Percentiles rank a stretch among this genome's conserved stretches.
phyloP scores from a whole-genome alignment of 768 basidiomycete genomes.

The Mycena rosella region DNA sequence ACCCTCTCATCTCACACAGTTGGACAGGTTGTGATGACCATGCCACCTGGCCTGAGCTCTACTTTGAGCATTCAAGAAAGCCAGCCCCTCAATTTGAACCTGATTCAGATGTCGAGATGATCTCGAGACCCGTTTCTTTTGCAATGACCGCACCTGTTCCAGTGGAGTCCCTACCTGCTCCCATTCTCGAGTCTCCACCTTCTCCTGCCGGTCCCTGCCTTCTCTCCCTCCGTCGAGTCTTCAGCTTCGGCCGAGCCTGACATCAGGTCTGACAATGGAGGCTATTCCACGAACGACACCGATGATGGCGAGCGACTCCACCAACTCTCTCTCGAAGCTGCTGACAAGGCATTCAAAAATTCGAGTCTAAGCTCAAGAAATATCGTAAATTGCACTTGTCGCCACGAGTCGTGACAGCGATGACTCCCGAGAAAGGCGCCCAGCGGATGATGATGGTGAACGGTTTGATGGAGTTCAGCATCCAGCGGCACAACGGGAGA shows the following conservation, averaged over 20 bases:
- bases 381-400: slow-evolving; percentile 20
- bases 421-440: slow-evolving; percentile 20
- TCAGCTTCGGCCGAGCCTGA: neutral
- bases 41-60: too few relatives aligned
- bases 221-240: too few relatives aligned
- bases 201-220: too few relatives aligned
- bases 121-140: slow-evolving; percentile 1
- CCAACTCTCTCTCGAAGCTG: slow-evolving; percentile 16
- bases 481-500: slow-evolving; percentile 8
- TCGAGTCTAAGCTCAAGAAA: slow-evolving; percentile 6
- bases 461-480: slow-evolving; percentile 19
- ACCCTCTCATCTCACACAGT: too few relatives aligned
- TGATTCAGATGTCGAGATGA: slow-evolving; percentile 22
- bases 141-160: slow-evolving; percentile 2
- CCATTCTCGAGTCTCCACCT: too few relatives aligned
- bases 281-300: slow-evolving; percentile 10
- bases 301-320: slow-evolving; percentile 9
- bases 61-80: too few relatives aligned
- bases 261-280: too few relatives aligned
- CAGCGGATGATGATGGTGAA: slow-evolving; percentile 22
- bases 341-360: slow-evolving; percentile 11
- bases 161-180: neutral
- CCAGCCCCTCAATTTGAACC: slow-evolving; percentile 8
- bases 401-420: slow-evolving; percentile 5
- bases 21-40: slow-evolving; percentile 3